Conservation (phyloP, 495 filamentous ascomycete genomes). For the Sabuloglossum arenarium region DNA sequence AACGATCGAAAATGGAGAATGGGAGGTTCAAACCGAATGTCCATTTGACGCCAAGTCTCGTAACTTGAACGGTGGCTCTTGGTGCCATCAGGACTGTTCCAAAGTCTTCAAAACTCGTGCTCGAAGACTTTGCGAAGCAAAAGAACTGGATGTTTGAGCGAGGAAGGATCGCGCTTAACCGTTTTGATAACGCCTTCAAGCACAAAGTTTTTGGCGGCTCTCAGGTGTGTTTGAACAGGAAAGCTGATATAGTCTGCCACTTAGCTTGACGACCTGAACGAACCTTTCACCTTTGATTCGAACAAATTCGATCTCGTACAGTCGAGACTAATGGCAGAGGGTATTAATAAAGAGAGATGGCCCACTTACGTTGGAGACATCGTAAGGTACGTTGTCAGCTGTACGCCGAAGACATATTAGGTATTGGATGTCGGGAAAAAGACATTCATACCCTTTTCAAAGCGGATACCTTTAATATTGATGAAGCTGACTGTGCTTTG, state of each 20-base stretch:
- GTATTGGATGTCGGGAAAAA: neutral
- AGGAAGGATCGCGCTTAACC: neutral
- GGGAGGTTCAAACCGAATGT: neutral
- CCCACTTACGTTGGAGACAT: constrained; percentile 61
- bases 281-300: constrained; percentile 47
- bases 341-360: constrained; percentile 64
- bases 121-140: neutral
- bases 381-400: constrained; percentile 25
- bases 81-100: too few species aligned
- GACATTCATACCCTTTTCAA: neutral
- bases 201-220: neutral
- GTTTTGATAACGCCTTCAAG: neutral
- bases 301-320: constrained; percentile 83
- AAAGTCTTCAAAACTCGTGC: neutral
- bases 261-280: constrained; percentile 59
- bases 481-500: neutral
- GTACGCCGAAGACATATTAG: neutral
- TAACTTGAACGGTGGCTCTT: neutral
- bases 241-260: neutral
- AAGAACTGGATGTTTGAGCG: neutral
- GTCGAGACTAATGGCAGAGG: constrained; percentile 57
- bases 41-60: neutral
- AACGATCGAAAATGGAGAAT: neutral
- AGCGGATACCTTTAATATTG: neutral
- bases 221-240: neutral